These are phyloP conservation scores for Astrothelium macrocarpum DNA, from an alignment of 495 filamentous ascomycete genomes.

Conservation along the genomic window DNA sequence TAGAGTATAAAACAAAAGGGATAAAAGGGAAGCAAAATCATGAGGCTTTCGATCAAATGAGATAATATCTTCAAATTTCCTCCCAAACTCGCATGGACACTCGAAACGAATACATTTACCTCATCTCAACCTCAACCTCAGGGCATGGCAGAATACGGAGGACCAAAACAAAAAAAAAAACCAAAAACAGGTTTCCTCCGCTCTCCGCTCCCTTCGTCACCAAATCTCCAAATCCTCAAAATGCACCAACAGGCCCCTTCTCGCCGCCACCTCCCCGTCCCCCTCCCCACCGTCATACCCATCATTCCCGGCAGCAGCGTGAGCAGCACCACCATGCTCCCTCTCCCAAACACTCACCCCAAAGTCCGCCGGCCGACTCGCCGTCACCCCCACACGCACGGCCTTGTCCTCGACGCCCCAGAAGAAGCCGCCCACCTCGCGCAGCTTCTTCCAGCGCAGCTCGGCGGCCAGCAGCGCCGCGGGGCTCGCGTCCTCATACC, in stretches of 20 bases:
- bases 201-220: background rate
- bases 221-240: background rate
- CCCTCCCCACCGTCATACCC: background rate
- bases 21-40: too few relatives aligned
- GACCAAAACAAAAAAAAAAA: too few relatives aligned
- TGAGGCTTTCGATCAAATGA: too few relatives aligned
- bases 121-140: too few relatives aligned
- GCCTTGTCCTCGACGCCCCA: conserved; percentile 51
- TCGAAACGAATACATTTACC: too few relatives aligned
- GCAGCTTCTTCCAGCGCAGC: conserved; percentile 47
- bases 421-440: conserved; percentile 53
- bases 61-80: too few relatives aligned
- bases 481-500: conserved; percentile 39
- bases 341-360: conserved; percentile 1
- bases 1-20: too few relatives aligned
- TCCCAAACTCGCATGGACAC: too few relatives aligned
- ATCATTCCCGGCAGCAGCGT: background rate
- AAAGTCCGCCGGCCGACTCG: conserved; percentile 41
- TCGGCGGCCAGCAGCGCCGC: conserved; percentile 15
- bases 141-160: too few relatives aligned
- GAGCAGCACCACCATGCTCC: background rate
- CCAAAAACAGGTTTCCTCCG: too few relatives aligned
- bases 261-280: background rate
- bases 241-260: background rate
- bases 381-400: conserved; percentile 48